phyloP scores from a whole-genome alignment of 2,329 filamentous ascomycete genomes.

The Penicillium brevicompactum region DNA sequence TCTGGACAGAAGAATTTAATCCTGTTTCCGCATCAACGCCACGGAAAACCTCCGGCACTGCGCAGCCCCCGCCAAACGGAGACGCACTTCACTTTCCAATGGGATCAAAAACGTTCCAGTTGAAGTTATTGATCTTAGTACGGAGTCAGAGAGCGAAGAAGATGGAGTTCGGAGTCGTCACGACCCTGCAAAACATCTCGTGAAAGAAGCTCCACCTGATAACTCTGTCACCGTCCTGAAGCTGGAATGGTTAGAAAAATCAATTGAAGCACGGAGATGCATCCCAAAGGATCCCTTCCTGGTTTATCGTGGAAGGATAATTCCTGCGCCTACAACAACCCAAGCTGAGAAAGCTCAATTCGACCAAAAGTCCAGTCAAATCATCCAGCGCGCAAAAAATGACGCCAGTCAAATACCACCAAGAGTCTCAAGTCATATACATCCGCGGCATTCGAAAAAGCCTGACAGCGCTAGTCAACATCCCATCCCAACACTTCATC shows the following conservation, averaged over 20 bases:
- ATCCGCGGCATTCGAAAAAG: constrained; percentile 26
- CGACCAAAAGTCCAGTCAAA: constrained; percentile 28
- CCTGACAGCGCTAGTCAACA: constrained; percentile 26
- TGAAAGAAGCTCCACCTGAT: constrained; percentile 6
- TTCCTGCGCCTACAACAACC: constrained; percentile 31
- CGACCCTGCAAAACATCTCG: constrained; percentile 10
- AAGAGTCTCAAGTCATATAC: constrained; percentile 10
- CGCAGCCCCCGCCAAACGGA: constrained; percentile 31
- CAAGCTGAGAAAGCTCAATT: background rate
- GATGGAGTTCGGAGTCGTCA: constrained; percentile 20
- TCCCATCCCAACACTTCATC: constrained; percentile 54
- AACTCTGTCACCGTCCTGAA: constrained; percentile 53
- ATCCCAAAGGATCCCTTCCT: constrained; percentile 53
- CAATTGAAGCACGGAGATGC: constrained; percentile 43
- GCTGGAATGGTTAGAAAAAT: constrained; percentile 57
- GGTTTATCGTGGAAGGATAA: constrained; percentile 54
- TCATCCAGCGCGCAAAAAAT: constrained; percentile 58
- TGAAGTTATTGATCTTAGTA: constrained; percentile 32
- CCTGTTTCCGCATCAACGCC: background rate
- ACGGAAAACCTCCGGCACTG: background rate
- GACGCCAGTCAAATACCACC: constrained; percentile 39
- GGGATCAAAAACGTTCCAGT: background rate
- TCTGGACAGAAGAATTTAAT: constrained; percentile 51
- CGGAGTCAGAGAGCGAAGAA: constrained; percentile 34
- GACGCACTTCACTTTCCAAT: constrained; percentile 10